Evolutionary conservation across 2,329 filamentous ascomycete genomes (phyloP).

Genomic region (Thielaviopsis euricoi): DNA sequence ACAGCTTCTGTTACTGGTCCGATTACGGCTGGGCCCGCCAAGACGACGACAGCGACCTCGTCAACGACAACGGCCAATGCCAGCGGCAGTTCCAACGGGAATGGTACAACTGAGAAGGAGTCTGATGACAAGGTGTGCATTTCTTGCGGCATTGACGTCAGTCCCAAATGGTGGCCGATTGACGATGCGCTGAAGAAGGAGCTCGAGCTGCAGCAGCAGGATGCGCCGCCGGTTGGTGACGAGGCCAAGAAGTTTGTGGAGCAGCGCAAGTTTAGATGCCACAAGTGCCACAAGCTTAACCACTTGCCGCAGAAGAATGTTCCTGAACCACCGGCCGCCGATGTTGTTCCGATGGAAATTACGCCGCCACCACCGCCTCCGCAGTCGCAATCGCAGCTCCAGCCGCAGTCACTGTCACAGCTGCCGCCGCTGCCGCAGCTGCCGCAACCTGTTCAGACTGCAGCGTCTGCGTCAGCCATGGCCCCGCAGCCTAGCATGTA

Average conservation of each 20-base stretch:
- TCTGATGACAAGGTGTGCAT: conserved; percentile 40
- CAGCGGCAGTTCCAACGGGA: conserved; percentile 16
- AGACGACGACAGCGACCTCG: no score
- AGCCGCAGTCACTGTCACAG: neutral
- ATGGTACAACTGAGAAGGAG: conserved; percentile 17
- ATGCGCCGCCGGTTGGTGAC: conserved; percentile 26
- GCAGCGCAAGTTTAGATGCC: conserved; percentile 52
- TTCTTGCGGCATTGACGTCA: conserved; percentile 52
- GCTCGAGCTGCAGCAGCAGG: conserved; percentile 34
- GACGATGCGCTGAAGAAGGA: conserved; percentile 34
- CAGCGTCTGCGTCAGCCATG: neutral
- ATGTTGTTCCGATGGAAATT: conserved; percentile 7
- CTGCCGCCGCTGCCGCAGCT: conserved; percentile 7
- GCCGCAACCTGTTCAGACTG: neutral
- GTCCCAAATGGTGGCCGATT: conserved; percentile 56
- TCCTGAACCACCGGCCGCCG: conserved; percentile 16
- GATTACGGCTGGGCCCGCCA: conserved; percentile 12
- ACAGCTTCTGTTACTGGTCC: conserved; percentile 22
- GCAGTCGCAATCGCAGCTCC: neutral
- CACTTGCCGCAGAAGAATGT: conserved; percentile 21
- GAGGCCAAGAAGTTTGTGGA: conserved; percentile 43
- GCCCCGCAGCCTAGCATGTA: neutral
- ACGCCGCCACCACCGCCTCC: neutral
- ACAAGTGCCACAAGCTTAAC: conserved; percentile 50
- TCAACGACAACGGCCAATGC: neutral